Base-by-base conservation (phyloP, 140 eudicot species). In the Cichorium intybus region DNA sequence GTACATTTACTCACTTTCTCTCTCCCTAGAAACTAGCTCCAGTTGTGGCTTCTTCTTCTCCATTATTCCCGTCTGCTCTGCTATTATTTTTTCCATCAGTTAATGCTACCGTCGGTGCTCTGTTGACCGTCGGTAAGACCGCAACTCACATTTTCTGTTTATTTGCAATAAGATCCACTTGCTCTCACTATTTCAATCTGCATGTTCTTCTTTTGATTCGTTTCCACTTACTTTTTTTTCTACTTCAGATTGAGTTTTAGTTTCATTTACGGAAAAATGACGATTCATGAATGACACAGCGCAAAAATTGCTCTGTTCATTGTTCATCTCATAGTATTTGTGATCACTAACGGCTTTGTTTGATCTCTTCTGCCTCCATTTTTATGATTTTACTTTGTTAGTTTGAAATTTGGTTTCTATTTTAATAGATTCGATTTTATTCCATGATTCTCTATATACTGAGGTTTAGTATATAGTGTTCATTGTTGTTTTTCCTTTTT, bases 41-140 rank as follows among this genome's bases (percentile, higher is more conserved):
- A 54, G 21, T 62, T 52, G 71, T 52, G 31, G 34, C 56, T 22
- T 62, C 35, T 72, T 20, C 75, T 59, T 59, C 56, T 60, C 59
- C 61, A 64, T 50, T 64, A 64, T 65, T 73, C 49, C 49, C 47
- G 20, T 26, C 64, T 52, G 24, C 26, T 20, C 64, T 52, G 50
- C 63, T 62, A 6, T 62, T 39, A 53, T 37, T 53, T 11, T 39
- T 49, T 62, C 23, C 78, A n/a, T n/a, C n/a, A 60, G 17, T 66
- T 48, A 35, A 24, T 66, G 69, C 63, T 66, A 57, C 24, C 48
- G 69, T 37, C 73, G 67, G 71, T 72, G 56, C 22, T 20, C 75
- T 23, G 39, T 21, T 61, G 76, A 71, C 51, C 34, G 77, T 62
- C 65, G 77, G 77, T 72, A 66, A 66, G 37, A 49, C 59, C 74